Base-by-base conservation (phyloP, 148 eudicot genomes). In the Camellia granthamiana region DNA sequence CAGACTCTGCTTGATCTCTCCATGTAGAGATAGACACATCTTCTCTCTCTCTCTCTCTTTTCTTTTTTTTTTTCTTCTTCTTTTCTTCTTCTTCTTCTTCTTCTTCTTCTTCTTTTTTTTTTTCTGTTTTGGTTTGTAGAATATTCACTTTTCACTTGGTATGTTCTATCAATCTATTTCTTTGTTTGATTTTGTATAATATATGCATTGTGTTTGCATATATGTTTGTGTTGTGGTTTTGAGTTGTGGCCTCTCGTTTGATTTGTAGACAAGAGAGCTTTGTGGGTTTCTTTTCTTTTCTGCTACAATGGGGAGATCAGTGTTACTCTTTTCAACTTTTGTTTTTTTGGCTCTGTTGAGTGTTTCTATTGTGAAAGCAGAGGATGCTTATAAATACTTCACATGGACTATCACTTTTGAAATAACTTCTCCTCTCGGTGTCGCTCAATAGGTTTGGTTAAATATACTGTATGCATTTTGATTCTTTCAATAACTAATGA, bases 361-460 rank as follows among this genome's bases (percentile, higher is more conserved):
- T 77, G 77, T 87, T 46, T 66, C 63, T 61, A 2, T 83, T 11
- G 93, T 87, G 23, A 82, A 83, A 77, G 91, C 93, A 55, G 97
- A 92, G n/a, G 94, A 94, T 80, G 86, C 92, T 30, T 30, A 30
- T 30, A 30, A 30, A 30, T 30, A 30, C 38, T 30, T 30, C 38
- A 30, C 38, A 30, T 92, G 97, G 98, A 90, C 92, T 15, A 92
- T 89, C n/a, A 94, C 92, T 49, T 94, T 92, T 84, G 98, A 94
- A 41, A 94, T 85, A 15, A 74, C 81, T 87, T 81, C 89, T 70
- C 92, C 97, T 80, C 85, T 92, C 41, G 98, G 98, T 72, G 84
- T 84, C 51, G 85, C 97, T 52, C 95, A 94, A 84, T 93, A 92
- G 98, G 98, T 94, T 30, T 69, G 10, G 19, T 30, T 46, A 7